Evolutionary conservation across 208 protist species (phyloP).

Genomic region (Crithidia expoeki): DNA sequence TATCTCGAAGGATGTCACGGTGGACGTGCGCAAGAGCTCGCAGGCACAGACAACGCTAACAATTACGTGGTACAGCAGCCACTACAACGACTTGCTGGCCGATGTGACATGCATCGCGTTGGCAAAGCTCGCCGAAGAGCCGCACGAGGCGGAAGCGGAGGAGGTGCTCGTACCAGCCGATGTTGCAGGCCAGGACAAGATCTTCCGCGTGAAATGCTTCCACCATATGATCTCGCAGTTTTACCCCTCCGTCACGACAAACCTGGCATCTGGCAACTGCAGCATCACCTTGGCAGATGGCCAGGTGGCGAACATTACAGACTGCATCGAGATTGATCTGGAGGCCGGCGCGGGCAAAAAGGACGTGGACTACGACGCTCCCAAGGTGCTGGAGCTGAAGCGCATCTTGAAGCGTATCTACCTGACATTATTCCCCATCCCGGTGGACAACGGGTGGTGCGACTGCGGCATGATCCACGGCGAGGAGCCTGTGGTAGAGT

Average conservation of each 20-base stretch:
- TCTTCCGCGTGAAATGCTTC: constrained; percentile 92
- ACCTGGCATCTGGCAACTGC: constrained; percentile 76
- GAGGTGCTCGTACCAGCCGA: constrained; percentile 78
- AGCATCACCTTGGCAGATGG: constrained; percentile 71
- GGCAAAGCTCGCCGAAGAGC: constrained; percentile 72
- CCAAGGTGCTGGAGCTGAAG: constrained; percentile 76
- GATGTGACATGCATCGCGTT: constrained; percentile 90
- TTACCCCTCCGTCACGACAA: constrained; percentile 76
- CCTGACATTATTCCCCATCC: constrained; percentile 90
- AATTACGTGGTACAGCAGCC: constrained; percentile 80
- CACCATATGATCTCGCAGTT: constrained; percentile 93
- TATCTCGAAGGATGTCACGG: constrained; percentile 72
- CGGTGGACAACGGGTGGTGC: constrained; percentile 90
- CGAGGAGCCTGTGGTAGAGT: constrained; percentile 52
- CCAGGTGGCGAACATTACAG: constrained; percentile 65
- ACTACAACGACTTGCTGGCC: constrained; percentile 89
- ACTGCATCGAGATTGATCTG: constrained; percentile 90
- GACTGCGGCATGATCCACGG: constrained; percentile 89
- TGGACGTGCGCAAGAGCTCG: constrained; percentile 72
- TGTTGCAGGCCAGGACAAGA: constrained; percentile 73
- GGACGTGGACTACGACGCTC: constrained; percentile 47
- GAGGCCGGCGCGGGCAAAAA: constrained; percentile 50
- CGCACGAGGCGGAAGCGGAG: constrained; percentile 44
- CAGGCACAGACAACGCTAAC: constrained; percentile 86
- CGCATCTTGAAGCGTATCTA: constrained; percentile 88